Evolutionary conservation across 805 yeast species (phyloP).

Genomic region (Yamadazyma kitorensis): DNA sequence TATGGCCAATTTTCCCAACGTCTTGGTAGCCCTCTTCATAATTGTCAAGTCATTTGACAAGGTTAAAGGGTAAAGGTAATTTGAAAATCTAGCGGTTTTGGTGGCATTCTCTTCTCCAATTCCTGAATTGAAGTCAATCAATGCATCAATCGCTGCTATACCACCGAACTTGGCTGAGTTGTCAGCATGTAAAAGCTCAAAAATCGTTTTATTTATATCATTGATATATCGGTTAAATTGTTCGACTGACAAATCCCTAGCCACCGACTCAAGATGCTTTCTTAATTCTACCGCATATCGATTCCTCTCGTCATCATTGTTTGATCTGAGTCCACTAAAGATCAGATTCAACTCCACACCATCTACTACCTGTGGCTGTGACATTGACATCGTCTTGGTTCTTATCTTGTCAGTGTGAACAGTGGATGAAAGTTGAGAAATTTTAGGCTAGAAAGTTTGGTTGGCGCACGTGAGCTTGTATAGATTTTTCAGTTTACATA

Average conservation of each 20-base stretch:
- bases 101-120: conserved; percentile 76
- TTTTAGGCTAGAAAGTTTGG: too few species aligned
- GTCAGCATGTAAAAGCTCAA: conserved; percentile 77
- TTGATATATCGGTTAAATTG: conserved; percentile 79
- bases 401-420: too few species aligned
- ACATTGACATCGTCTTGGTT: conserved; percentile 13
- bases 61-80: conserved; percentile 74
- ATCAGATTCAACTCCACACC: conserved; percentile 53
- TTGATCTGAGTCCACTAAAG: conserved; percentile 47
- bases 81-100: conserved; percentile 88
- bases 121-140: conserved; percentile 81
- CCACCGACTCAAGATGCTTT: conserved; percentile 64
- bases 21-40: conserved; percentile 81
- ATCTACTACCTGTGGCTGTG: conserved; percentile 39
- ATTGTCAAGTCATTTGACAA: conserved; percentile 81
- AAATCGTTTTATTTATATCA: conserved; percentile 82
- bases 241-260: conserved; percentile 79
- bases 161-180: conserved; percentile 80
- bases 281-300: conserved; percentile 70
- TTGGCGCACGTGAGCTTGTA: neutral
- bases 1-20: conserved; percentile 83
- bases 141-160: conserved; percentile 82
- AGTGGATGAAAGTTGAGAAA: too few species aligned
- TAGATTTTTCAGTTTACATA: neutral
- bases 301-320: conserved; percentile 40